Evolutionary conservation across 1,284 basidiomycete genomes (phyloP).

Genomic region (Cryptococcus amylolentus): DNA sequence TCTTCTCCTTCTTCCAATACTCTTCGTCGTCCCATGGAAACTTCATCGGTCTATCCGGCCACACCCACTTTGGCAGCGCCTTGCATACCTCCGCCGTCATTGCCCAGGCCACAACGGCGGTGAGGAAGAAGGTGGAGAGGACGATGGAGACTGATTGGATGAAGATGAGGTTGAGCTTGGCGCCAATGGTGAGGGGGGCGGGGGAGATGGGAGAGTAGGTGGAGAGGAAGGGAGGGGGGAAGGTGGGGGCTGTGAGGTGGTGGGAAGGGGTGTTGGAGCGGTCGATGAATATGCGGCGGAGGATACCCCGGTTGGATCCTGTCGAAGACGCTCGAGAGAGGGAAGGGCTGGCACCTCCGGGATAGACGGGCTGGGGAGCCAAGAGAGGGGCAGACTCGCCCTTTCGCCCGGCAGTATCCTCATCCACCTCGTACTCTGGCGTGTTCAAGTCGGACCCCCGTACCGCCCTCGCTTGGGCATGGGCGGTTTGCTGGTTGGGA

Average conservation of each 20-base stretch:
- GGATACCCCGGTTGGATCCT: slow-evolving; percentile 29
- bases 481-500: slow-evolving; percentile 36
- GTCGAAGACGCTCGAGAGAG: slow-evolving; percentile 33
- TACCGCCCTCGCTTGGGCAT: slow-evolving; percentile 40
- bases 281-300: slow-evolving; percentile 48
- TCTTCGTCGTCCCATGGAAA: slow-evolving; percentile 56
- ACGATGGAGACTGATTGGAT: slow-evolving; percentile 53
- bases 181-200: slow-evolving; percentile 24
- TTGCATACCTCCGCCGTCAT: slow-evolving; percentile 35
- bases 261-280: slow-evolving; percentile 44
- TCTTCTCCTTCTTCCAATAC: slow-evolving; percentile 52
- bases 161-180: slow-evolving; percentile 49
- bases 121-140: slow-evolving; percentile 56
- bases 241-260: slow-evolving; percentile 47
- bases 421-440: slow-evolving; percentile 39
- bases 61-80: slow-evolving; percentile 38
- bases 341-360: slow-evolving; percentile 8
- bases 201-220: slow-evolving; percentile 44
- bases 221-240: slow-evolving; percentile 46
- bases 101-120: slow-evolving; percentile 51
- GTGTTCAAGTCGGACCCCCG: slow-evolving; percentile 32
- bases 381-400: slow-evolving; percentile 26
- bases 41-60: slow-evolving; percentile 26
- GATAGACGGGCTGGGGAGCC: slow-evolving; percentile 26
- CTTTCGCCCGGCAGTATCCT: slow-evolving; percentile 3